Evolutionary conservation across 2,329 filamentous ascomycete genomes (phyloP), one percentile per base, ranked within the genome.

Genomic region (Graphilbum ipis-grandicollis): DNA sequence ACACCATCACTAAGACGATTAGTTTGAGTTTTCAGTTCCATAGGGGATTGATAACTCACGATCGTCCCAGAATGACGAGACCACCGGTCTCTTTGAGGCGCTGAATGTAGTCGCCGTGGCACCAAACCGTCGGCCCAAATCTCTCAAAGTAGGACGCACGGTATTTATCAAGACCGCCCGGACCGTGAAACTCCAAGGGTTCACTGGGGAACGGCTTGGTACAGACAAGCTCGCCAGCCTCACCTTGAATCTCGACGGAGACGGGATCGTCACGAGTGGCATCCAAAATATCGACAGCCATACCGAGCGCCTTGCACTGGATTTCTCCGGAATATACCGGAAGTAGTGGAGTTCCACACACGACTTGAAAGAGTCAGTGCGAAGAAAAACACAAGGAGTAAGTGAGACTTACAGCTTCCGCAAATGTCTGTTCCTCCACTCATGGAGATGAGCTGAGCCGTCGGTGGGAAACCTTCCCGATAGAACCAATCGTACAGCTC

Each of bases 401-500:
- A 18, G 8, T 5, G 3, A 56, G 8, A 56, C 56, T 59, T 50
- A 41, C 56, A 58, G 2, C 56, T 59, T 3, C 59, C 60, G 1
- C 55, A 58, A 10, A 61, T 55, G 37, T 66, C 63, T 0, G 63
- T 66, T 9, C 62, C 63, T 15, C 63, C 63, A 5, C 60, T 60
- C 5, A 60, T 50, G 34, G 48, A 56, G 18, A 55, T 57, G 5
- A 65, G 49, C 44, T 56, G 61, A 21, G 57, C 47, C 5, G 43
- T 41, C 2, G 45, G 36, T 7, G 52, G 57, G 43, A 59, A 63
- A 23, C 49, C 52, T 18, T 25, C 15, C 14, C 38, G 39, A 45
- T 63, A 63, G 48, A 63, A 62, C 55, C 59, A 65, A 30, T 53
- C 48, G 38, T 58, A 63, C 35, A 62, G 57, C 19, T 58, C 53